Conservation (phyloP, 2,329 filamentous ascomycete genomes). For the Hymenoscyphus fructigenus region DNA sequence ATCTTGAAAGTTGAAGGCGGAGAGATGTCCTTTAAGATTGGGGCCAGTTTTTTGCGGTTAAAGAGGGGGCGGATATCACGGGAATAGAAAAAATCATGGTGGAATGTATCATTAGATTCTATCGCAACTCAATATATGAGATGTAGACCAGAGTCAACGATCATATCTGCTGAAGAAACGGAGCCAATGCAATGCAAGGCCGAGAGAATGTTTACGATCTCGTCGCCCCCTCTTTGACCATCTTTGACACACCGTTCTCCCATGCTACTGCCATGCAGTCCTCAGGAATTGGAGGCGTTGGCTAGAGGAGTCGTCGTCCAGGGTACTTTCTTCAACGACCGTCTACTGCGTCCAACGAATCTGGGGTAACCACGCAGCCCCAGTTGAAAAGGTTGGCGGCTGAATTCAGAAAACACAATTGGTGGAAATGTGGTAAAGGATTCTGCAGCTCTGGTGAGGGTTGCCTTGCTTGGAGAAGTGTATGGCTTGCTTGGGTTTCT, state of each 20-base stretch:
- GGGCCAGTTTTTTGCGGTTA: neutral
- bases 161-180: neutral
- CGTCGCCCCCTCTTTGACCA: neutral
- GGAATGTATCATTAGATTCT: neutral
- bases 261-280: neutral
- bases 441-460: neutral
- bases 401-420: neutral
- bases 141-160: neutral
- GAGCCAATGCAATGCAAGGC: neutral
- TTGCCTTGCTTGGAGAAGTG: neutral
- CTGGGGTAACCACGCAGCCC: neutral
- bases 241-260: neutral
- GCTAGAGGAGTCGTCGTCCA: neutral
- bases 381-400: slow-evolving; percentile 1
- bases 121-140: neutral
- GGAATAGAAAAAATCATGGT: neutral
- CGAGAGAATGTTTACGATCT: neutral
- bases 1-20: neutral
- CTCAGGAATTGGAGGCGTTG: neutral
- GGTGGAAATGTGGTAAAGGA: slow-evolving; percentile 5
- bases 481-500: neutral
- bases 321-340: neutral
- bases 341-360: neutral
- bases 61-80: neutral
- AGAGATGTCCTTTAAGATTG: neutral